Base-by-base conservation (phyloP, 306 rosid genomes). In the Dalbergia cochinchinensis region DNA sequence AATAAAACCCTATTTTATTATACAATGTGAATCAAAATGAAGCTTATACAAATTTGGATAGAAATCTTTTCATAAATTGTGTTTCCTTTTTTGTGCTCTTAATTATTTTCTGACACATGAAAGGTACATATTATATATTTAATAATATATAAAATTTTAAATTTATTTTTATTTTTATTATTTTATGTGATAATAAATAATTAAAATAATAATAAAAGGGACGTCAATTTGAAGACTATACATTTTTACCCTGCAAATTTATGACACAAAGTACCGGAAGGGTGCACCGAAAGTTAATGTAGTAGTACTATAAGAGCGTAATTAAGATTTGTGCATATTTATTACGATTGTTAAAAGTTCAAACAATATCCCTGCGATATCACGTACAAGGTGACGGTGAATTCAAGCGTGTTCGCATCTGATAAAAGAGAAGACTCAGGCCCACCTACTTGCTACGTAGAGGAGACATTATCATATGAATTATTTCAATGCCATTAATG, bases 381-480 rank as follows among this genome's bases (percentile, higher is more conserved):
- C 67, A 68, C 60, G 72, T 61, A 70, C 41, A 75, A 75, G 31
- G 16, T 59, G 81, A 82, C 20, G 73, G 68, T 82, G 76, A 58
- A 48, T 47, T 48, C 4, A n/a, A 74, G 16, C 22, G 77, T 12
- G 50, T 39, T 71, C 0, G 65, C 57, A 60, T 68, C 42, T 42
- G 63, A 55, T 69, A 66, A 41, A 54, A 26, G 31, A 26, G 2
- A 26, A 26, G 31, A 19, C 10, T 42, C 2, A 72, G 83, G 67
- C 58, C 86, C 86, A 72, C 83, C 72, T 22, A 65, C 67, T 37
- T 37, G 41, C 66, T 47, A 8, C 47, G 1, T 37, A 9, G 48
- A 37, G 79, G 83, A 53, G 76, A 83, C 86, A 83, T 51, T 67
- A 83, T 73, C 73, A 78, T 74, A 73, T 78, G 77, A 78, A 68